These are phyloP conservation scores for Leptoxyphium fumago DNA, from an alignment of 2,329 filamentous ascomycete genomes.

Conservation along the genomic window DNA sequence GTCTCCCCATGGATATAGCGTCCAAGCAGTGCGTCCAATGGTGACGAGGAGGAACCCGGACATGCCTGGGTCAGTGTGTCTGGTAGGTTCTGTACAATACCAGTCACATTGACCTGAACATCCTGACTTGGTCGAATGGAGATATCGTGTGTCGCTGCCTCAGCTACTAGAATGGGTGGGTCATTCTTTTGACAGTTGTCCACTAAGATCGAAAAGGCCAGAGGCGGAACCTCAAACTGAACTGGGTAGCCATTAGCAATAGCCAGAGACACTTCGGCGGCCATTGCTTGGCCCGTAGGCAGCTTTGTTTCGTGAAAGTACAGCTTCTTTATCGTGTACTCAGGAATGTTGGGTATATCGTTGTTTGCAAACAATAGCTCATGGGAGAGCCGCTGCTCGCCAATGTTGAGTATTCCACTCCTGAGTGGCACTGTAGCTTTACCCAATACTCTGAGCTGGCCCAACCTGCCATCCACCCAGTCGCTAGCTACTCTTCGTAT, in stretches of 20 bases:
- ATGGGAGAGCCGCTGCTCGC: conserved; percentile 61
- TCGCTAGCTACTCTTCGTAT: conserved; percentile 72
- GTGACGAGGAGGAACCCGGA: conserved; percentile 63
- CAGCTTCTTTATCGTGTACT: conserved; percentile 68
- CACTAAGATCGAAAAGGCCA: conserved; percentile 74
- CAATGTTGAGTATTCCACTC: conserved; percentile 66
- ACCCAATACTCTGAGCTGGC: conserved; percentile 55
- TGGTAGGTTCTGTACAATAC: conserved; percentile 58
- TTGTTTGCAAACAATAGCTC: conserved; percentile 58
- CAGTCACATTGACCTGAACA: conserved; percentile 55
- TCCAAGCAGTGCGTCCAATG: conserved; percentile 66
- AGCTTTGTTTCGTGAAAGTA: conserved; percentile 58
- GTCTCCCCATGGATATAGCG: conserved; percentile 69
- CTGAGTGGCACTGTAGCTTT: conserved; percentile 59
- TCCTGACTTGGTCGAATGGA: conserved; percentile 52
- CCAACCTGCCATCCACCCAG: conserved; percentile 69
- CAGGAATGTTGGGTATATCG: conserved; percentile 62
- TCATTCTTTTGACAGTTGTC: conserved; percentile 62
- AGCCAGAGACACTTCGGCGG: conserved; percentile 60
- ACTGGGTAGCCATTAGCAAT: conserved; percentile 68
- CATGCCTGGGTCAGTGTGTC: conserved; percentile 58
- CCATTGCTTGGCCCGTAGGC: conserved; percentile 50
- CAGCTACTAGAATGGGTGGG: conserved; percentile 62
- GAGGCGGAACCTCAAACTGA: conserved; percentile 57
- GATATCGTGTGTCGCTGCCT: conserved; percentile 54